These are phyloP conservation scores for Chenopodium quinoa DNA, from an alignment of 148 eudicot genomes.

Conservation along the genomic window DNA sequence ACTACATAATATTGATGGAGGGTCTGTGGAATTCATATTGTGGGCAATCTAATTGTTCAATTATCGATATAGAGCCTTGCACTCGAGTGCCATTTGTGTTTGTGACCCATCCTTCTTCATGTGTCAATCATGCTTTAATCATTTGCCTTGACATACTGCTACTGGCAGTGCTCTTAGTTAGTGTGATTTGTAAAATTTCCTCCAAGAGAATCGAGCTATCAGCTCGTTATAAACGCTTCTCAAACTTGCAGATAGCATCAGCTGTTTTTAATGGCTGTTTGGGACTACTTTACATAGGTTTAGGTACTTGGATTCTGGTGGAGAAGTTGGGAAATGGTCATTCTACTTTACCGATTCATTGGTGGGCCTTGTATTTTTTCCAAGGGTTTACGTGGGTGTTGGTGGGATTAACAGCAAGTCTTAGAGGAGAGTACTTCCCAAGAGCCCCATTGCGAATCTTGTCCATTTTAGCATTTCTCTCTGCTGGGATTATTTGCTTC, in stretches of 20 bases:
- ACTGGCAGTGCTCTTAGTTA: constrained; percentile 40
- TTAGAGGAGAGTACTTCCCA: constrained; percentile 35
- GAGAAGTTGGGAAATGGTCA: constrained; percentile 34
- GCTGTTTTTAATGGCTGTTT: constrained; percentile 51
- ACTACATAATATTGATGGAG: constrained; percentile 23
- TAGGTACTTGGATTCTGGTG: constrained; percentile 26
- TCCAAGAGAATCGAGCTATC: constrained; percentile 24
- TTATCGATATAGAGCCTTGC: constrained; percentile 32
- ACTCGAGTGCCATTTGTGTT: constrained; percentile 26
- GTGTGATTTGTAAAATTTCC: constrained; percentile 34
- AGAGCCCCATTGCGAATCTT: constrained; percentile 37
- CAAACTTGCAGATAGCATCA: constrained; percentile 42
- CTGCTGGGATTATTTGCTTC: constrained; percentile 14
- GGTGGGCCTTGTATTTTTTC: constrained; percentile 46
- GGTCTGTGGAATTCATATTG: constrained; percentile 32
- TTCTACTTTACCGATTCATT: constrained; percentile 47
- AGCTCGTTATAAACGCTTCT: constrained; percentile 18
- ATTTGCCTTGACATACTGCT: constrained; percentile 55
- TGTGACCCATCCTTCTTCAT: constrained; percentile 58
- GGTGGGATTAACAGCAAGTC: constrained; percentile 45
- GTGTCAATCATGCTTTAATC: constrained; percentile 60
- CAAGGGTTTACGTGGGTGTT: constrained; percentile 68
- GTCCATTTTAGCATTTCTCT: constrained; percentile 32
- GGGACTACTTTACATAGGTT: constrained; percentile 33
- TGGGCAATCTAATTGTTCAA: constrained; percentile 32